Evolutionary conservation across 495 filamentous ascomycete species (phyloP).

Genomic region (Xylaria bambusicola): DNA sequence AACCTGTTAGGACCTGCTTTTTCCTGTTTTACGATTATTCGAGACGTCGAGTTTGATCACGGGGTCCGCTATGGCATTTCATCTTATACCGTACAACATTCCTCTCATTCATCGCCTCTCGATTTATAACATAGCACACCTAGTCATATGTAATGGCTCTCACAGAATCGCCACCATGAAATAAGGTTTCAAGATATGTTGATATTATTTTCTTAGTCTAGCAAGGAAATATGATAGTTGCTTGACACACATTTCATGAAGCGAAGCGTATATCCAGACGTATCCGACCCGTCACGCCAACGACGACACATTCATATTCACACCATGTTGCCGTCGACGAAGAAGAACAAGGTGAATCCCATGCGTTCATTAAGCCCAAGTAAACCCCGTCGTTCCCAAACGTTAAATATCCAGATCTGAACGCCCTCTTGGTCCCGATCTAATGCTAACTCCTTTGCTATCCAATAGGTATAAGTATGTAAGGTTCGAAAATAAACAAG

Average conservation of each 20-base stretch:
- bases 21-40: not conserved
- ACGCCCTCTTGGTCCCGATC: slow-evolving; percentile 7
- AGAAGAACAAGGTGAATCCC: too few species aligned
- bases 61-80: not conserved
- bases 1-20: not conserved
- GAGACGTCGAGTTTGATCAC: not conserved
- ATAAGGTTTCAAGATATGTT: not conserved
- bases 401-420: not conserved
- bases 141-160: not conserved
- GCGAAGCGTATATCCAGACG: not conserved
- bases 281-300: not conserved
- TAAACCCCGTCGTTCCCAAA: slow-evolving; percentile 1
- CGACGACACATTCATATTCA: not conserved
- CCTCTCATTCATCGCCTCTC: too few species aligned
- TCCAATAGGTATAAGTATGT: slow-evolving; percentile 5
- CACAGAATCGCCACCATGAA: not conserved
- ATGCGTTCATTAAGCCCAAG: not conserved
- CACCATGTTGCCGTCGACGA: not conserved
- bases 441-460: slow-evolving; percentile 13
- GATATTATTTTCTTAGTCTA: slow-evolving; percentile 6
- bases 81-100: not conserved
- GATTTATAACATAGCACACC: too few species aligned
- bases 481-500: slow-evolving; percentile 1
- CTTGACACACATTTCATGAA: not conserved
- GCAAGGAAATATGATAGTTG: not conserved